Percentiles rank a stretch among this genome's conserved stretches.
These are phyloP conservation scores for Eucalyptus polyanthemos DNA, from an alignment of 345 rosid species.

Conservation along the genomic window DNA sequence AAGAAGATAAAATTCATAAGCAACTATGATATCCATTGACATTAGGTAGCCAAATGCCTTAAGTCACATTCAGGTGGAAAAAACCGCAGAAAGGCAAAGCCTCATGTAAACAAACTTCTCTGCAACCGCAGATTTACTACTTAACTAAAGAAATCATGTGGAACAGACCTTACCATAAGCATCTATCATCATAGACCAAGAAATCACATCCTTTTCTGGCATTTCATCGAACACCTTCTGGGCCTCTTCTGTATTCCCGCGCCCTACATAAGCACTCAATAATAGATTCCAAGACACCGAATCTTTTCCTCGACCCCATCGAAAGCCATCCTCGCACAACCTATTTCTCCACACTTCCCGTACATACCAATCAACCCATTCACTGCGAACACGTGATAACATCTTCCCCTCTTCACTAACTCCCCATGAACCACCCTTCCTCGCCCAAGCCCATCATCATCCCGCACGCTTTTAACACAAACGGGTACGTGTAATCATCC, in stretches of 20 bases:
- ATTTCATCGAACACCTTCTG: conserved; percentile 25
- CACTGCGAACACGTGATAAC: conserved; percentile 10
- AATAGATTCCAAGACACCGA: conserved; percentile 30
- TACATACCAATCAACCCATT: conserved; percentile 29
- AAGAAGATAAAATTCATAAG: neutral
- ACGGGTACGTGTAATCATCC: conserved; percentile 22
- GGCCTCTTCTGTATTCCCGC: conserved; percentile 14
- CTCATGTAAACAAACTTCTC: neutral
- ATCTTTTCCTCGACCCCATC: conserved; percentile 22
- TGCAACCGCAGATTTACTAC: neutral
- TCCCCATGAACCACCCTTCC: conserved; percentile 20
- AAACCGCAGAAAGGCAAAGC: neutral
- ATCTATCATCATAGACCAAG: conserved; percentile 35
- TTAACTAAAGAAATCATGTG: neutral
- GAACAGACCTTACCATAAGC: conserved; percentile 19
- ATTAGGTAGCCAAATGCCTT: neutral
- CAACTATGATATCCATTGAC: neutral
- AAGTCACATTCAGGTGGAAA: neutral
- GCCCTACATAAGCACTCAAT: conserved; percentile 10
- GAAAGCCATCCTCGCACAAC: conserved; percentile 11
- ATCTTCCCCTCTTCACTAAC: conserved; percentile 17
- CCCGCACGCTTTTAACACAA: conserved; percentile 22
- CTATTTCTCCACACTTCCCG: conserved; percentile 13
- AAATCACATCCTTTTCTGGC: conserved; percentile 22
- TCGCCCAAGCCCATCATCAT: conserved; percentile 4